Percentiles rank a stretch among this genome's conserved stretches.
Conservation (phyloP, 257 asterid species). For the Solanum ossicruentum region DNA sequence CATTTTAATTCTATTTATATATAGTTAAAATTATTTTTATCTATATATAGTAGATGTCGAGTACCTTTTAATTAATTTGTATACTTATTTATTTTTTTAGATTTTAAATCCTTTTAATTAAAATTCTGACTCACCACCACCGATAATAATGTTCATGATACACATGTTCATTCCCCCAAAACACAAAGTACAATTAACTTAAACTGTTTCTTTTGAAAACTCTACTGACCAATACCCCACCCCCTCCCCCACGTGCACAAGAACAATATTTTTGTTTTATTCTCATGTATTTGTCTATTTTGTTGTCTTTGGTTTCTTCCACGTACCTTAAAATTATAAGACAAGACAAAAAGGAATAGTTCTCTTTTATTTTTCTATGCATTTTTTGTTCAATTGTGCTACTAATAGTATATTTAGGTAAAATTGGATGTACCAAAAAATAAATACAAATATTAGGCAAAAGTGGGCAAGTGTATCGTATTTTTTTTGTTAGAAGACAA, state of each 20-base stretch:
- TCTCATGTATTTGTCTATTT: background rate
- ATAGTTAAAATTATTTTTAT: too few relatives aligned
- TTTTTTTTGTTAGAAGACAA: background rate
- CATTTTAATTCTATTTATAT: too few relatives aligned
- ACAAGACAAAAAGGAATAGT: background rate
- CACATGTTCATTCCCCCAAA: background rate
- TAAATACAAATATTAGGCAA: background rate
- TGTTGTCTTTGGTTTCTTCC: background rate
- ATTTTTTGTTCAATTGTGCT: background rate
- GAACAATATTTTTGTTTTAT: background rate
- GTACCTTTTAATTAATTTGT: too few relatives aligned
- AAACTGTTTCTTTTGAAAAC: background rate
- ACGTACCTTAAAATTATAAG: background rate
- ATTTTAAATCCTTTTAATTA: too few relatives aligned
- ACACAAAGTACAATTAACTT: background rate
- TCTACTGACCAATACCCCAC: background rate
- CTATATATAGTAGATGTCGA: too few relatives aligned
- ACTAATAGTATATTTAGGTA: background rate
- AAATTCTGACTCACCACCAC: too few relatives aligned
- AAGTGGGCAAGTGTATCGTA: background rate
- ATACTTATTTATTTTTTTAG: too few relatives aligned
- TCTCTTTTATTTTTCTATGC: background rate
- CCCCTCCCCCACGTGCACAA: background rate
- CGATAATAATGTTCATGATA: background rate
- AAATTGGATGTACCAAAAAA: background rate